These are phyloP conservation scores for Penicillium corylophilum DNA, from an alignment of 2,329 filamentous ascomycete species.

Conservation along the genomic window DNA sequence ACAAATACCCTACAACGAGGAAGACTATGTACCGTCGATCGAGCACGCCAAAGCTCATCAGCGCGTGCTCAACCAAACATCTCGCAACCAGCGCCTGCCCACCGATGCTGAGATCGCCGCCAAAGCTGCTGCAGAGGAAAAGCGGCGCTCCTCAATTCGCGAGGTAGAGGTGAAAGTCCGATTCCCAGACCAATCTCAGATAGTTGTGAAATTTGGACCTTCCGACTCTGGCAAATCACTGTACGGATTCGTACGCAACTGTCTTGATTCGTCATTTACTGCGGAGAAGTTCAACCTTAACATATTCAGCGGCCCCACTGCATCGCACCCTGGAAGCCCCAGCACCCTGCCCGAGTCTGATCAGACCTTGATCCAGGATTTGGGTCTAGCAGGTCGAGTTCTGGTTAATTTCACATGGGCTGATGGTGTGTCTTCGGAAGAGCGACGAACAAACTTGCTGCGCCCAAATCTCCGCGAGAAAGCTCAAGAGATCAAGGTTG, in stretches of 20 bases:
- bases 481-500: conserved; percentile 63
- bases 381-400: conserved; percentile 69
- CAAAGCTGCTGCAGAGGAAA: conserved; percentile 64
- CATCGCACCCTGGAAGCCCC: conserved; percentile 20
- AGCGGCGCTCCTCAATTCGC: conserved; percentile 64
- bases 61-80: conserved; percentile 72
- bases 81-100: conserved; percentile 74
- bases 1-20: conserved; percentile 63
- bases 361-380: conserved; percentile 58
- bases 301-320: conserved; percentile 46
- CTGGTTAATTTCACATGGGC: conserved; percentile 77
- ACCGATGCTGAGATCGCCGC: conserved; percentile 80
- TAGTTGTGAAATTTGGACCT: conserved; percentile 69
- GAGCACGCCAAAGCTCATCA: conserved; percentile 79
- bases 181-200: conserved; percentile 80
- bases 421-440: conserved; percentile 56
- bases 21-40: conserved; percentile 77
- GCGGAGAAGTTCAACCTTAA: conserved; percentile 71
- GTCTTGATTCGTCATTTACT: conserved; percentile 61
- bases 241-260: conserved; percentile 69
- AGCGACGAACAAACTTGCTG: conserved; percentile 56
- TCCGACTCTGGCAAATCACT: conserved; percentile 68
- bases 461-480: conserved; percentile 59
- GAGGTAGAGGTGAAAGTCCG: conserved; percentile 75
- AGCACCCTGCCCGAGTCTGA: conserved; percentile 47